Conservation (phyloP, 2,329 filamentous ascomycete genomes). For the Cercospora zeina region DNA sequence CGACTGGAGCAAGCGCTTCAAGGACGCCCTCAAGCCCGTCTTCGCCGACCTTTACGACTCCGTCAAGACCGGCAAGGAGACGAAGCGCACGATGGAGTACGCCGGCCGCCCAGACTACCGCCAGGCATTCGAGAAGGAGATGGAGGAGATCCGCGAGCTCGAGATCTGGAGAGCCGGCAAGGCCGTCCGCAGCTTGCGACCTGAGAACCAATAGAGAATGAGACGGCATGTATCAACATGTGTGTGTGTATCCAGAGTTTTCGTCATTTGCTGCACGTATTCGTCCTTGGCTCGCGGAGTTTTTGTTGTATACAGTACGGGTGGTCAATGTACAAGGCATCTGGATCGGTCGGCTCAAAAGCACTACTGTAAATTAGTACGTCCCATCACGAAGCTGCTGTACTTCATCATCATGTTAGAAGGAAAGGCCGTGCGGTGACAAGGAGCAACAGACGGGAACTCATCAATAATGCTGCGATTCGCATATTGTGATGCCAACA, state of each 20-base stretch:
- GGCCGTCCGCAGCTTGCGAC: constrained; percentile 68
- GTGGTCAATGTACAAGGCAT: constrained; percentile 3
- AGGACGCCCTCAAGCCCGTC: constrained; percentile 96
- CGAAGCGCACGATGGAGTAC: constrained; percentile 93
- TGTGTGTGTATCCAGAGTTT: background rate
- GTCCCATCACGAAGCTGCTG: constrained; percentile 2
- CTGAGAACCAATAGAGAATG: constrained; percentile 40
- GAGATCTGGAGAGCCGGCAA: constrained; percentile 99
- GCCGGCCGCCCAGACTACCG: constrained; percentile 96
- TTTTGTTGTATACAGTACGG: no score
- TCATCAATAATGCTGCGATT: background rate
- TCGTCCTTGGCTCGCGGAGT: constrained; percentile 2
- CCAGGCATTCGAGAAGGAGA: constrained; percentile 95
- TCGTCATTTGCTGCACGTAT: background rate
- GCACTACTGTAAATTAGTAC: constrained; percentile 11
- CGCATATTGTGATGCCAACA: constrained; percentile 2
- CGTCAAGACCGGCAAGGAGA: constrained; percentile 89
- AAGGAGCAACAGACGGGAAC: background rate
- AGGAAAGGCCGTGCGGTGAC: background rate
- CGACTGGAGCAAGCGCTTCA: constrained; percentile 97
- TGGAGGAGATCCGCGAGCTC: constrained; percentile 95
- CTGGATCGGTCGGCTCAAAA: constrained; percentile 5
- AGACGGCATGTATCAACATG: background rate
- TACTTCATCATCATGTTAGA: constrained; percentile 1
- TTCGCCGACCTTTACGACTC: constrained; percentile 97